Base-by-base conservation (phyloP, 2,329 filamentous ascomycete genomes). In the Microcyclospora tardicrescens region DNA sequence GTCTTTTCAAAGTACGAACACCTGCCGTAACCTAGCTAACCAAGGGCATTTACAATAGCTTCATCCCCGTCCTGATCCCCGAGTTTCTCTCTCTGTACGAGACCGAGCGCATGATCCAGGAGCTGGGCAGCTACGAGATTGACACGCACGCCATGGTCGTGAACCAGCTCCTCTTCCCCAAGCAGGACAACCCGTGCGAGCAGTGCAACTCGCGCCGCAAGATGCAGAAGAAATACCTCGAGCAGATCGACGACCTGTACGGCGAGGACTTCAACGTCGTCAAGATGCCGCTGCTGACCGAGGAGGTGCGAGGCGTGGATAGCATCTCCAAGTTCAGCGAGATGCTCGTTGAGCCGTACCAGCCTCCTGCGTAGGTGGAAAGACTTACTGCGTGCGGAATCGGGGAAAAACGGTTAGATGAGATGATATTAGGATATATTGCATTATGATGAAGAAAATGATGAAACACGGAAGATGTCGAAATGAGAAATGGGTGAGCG, bases 181-280 rank as follows among this genome's bases (percentile, higher is more conserved):
- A 83, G 62, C 73, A 79, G 49, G 80, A 79, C 38, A 93, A 81
- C 58, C 73, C 77, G 28, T 98, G 91, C 63, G 86, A 95, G 46
- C 91, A 98, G 69, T 98, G 91, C 65, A 93, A 86, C 58, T 83
- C 91, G 34, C 72, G 91, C 48, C 72, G 87, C 56, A 93, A 93
- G 70, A 98, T 98, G 91, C 91, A 98, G 71, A 91, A 86, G 71
- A 98, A 98, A 69, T 98, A 98, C 60, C 72, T 98, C 33, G 87
- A 96, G 59, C 89, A 98, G 71, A 96, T 96, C 55, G 87, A 93
- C 65, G 91, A 98, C 68, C 67, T 98, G 42, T 98, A 98, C 60
- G 55, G 54, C n/a, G 87, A 95, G 57, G 91, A 98, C 62, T 98
- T 98, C 68, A 94, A 98, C 59, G 87, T 98, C 30, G 89, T 98